Conservation (phyloP, 2,329 filamentous ascomycete species). For the Colletotrichum graminicola region DNA sequence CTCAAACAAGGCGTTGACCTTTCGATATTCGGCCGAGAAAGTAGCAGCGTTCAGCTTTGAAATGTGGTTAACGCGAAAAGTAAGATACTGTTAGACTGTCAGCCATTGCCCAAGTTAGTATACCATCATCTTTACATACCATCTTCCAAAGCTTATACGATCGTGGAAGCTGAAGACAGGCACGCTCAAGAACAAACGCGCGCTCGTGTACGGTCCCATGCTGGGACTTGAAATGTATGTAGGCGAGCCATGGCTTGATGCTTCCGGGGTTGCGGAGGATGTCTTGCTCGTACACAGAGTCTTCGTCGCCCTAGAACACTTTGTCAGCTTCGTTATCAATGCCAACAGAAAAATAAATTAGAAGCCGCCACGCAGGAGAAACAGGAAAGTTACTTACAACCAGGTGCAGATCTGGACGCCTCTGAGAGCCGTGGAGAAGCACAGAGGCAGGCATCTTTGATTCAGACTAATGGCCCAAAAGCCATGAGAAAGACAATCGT, state of each 20-base stretch:
- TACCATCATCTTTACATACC: slow-evolving; percentile 58
- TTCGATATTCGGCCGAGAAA: slow-evolving; percentile 84
- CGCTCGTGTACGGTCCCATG: slow-evolving; percentile 89
- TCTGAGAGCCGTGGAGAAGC: slow-evolving; percentile 53
- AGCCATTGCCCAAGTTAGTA: slow-evolving; percentile 9
- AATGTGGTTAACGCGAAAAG: slow-evolving; percentile 85
- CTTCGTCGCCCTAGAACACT: slow-evolving; percentile 77
- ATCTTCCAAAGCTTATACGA: slow-evolving; percentile 99
- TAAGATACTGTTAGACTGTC: slow-evolving; percentile 74
- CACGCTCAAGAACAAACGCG: slow-evolving; percentile 88
- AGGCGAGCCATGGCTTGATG: slow-evolving; percentile 94
- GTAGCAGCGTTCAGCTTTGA: slow-evolving; percentile 84
- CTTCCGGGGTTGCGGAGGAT: slow-evolving; percentile 86
- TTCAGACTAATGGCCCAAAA: slow-evolving; percentile 20
- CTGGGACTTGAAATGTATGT: slow-evolving; percentile 90
- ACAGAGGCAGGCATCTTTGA: slow-evolving; percentile 39
- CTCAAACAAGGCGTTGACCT: slow-evolving; percentile 96
- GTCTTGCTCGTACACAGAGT: slow-evolving; percentile 97
- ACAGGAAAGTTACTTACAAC: slow-evolving; percentile 55
- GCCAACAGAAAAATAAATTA: neutral
- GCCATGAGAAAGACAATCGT: slow-evolving; percentile 19
- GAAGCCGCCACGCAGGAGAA: neutral
- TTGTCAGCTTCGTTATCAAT: slow-evolving; percentile 45
- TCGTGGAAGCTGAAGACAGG: slow-evolving; percentile 87
- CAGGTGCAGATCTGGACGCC: slow-evolving; percentile 61